Evolutionary conservation across 768 basidiomycete genomes (phyloP), one percentile per base, ranked within the genome.

Genomic region (Dacryopinax spathularia): DNA sequence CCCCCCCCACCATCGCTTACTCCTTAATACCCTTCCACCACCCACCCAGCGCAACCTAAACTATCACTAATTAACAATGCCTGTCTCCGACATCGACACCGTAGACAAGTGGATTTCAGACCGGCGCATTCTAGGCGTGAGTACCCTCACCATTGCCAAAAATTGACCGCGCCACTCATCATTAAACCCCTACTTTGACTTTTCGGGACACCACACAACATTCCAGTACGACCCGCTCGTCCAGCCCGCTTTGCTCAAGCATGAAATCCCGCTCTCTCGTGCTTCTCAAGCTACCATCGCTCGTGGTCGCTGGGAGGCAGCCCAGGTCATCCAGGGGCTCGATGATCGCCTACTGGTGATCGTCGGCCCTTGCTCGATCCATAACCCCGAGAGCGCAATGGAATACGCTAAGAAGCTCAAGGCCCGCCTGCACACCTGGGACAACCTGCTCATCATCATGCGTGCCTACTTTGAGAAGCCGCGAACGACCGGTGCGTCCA

Each of bases 401-500:
- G 84, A 86, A 68, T 92, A 92, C 70, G 90, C 89, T 13, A 76
- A 76, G n/a, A 78, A 84, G 48, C 81, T 89, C 71, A 88, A 81
- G 72, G 77, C 75, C 2, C 87, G 85, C 75, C 80, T 86, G 43
- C 77, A 81, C 18, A 74, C 78, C 20, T 62, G 89, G 69, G 73
- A 74, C 1, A 76, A 93, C 69, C 79, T 99, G 60, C 79, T 89
- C 70, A 88, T 99, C 71, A 77, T 98, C 74, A 99, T 99, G 96
- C 83, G 96, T 39, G 86, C 91, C 63, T 98, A 98, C 81, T 97
- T 90, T 66, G 73, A 95, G 84, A 95, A 97, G 85, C 96, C 93
- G 0, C 82, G 95, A 64, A 98, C 95, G 31, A 98, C 93, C 1
- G 93, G 90, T 66, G 62, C 25, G 34, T 44, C 12, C 22, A 4